Evolutionary conservation across 2,329 filamentous ascomycete genomes (phyloP).

Genomic region (Ophiocordyceps australis): DNA sequence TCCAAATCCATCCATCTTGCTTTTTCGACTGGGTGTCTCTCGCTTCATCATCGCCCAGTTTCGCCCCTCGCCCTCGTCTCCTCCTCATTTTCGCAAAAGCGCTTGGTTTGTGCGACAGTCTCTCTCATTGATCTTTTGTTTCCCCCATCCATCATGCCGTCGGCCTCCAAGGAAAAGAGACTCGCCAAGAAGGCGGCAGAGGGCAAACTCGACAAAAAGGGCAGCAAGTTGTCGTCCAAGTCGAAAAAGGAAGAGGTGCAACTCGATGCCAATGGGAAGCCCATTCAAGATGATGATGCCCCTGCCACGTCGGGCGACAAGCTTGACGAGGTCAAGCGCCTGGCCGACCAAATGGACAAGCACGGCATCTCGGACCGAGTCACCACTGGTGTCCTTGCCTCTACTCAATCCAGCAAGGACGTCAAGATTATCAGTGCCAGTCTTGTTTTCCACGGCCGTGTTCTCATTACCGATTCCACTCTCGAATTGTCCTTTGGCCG

Average conservation of each 20-base stretch:
- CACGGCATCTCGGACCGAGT: conserved; percentile 93
- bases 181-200: conserved; percentile 54
- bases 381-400: conserved; percentile 90
- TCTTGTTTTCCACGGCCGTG: conserved; percentile 93
- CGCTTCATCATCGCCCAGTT: too few species aligned
- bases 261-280: conserved; percentile 44
- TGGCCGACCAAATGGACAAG: conserved; percentile 88
- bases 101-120: too few species aligned
- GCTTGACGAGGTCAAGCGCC: conserved; percentile 65
- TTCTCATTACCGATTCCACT: conserved; percentile 84
- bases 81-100: too few species aligned
- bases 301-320: conserved; percentile 56
- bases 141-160: conserved; percentile 37
- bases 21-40: too few species aligned
- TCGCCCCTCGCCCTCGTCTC: too few species aligned
- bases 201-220: conserved; percentile 59
- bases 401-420: conserved; percentile 69
- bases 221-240: conserved; percentile 47
- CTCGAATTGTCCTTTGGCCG: conserved; percentile 86
- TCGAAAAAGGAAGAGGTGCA: conserved; percentile 53
- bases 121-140: conserved; percentile 1
- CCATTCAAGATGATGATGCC: conserved; percentile 34
- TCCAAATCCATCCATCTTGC: too few species aligned
- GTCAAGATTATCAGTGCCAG: conserved; percentile 92
- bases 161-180: conserved; percentile 53